phyloP scores from a whole-genome alignment of 768 basidiomycete species.

The Stropharia rugosoannulata region DNA sequence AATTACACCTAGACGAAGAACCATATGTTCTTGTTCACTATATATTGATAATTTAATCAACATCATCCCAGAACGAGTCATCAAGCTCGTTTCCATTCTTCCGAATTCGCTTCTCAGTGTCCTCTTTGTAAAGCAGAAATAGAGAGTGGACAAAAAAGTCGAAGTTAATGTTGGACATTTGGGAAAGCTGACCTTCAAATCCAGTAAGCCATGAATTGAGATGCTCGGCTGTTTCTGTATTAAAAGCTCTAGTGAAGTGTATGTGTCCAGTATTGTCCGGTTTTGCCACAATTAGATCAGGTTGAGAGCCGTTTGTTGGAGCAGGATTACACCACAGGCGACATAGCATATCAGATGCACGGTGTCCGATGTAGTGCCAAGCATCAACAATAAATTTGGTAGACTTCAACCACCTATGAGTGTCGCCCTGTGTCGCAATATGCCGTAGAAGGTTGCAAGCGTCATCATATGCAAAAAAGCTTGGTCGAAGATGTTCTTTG shows the following conservation, averaged over 20 bases:
- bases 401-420: slow-evolving; percentile 16
- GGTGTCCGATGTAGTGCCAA: slow-evolving; percentile 18
- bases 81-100: background rate
- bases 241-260: slow-evolving; percentile 21
- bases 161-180: background rate
- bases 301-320: slow-evolving; percentile 19
- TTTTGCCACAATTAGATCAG: slow-evolving; percentile 13
- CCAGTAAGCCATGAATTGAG: background rate
- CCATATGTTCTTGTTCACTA: no score
- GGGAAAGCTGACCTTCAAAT: background rate
- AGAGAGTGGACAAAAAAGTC: background rate
- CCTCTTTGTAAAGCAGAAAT: background rate
- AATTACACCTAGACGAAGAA: background rate
- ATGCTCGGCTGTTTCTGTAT: slow-evolving; percentile 27
- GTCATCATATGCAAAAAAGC: slow-evolving; percentile 19
- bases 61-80: background rate
- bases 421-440: slow-evolving; percentile 19
- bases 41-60: background rate
- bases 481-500: slow-evolving; percentile 8
- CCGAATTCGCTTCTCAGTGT: background rate
- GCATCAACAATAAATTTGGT: no score
- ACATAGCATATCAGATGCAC: slow-evolving; percentile 16
- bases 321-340: slow-evolving; percentile 21
- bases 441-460: slow-evolving; percentile 21
- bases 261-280: slow-evolving; percentile 13